Evolutionary conservation across 352 stramenopile species (phyloP).

Genomic region (Thalassiosira ordinaria): DNA sequence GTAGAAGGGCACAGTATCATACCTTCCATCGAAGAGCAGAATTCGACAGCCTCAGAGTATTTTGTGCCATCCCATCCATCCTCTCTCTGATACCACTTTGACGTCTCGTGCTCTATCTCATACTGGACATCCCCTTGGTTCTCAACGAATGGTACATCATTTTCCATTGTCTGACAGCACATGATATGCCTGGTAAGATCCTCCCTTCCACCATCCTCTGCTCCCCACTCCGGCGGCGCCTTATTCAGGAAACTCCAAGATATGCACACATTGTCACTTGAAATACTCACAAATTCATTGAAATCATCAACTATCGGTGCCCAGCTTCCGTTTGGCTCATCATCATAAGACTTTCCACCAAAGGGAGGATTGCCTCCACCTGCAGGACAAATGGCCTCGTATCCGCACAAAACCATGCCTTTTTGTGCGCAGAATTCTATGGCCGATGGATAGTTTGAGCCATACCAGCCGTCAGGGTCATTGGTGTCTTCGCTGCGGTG

Average conservation of each 20-base stretch:
- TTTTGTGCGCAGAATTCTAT: not conserved
- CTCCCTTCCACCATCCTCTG: not conserved
- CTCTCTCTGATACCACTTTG: not conserved
- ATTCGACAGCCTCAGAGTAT: conserved; percentile 9
- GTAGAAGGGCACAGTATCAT: not conserved
- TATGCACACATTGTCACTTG: not conserved
- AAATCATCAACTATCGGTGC: not conserved
- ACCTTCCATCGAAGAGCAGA: not conserved
- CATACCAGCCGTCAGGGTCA: not conserved
- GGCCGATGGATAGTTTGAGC: not conserved
- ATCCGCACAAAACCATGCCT: not conserved
- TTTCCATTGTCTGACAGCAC: not conserved
- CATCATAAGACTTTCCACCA: not conserved
- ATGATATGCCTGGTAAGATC: not conserved
- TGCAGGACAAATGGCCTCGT: not conserved
- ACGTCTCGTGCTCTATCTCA: not conserved
- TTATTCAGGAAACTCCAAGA: not conserved
- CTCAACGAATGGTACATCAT: not conserved
- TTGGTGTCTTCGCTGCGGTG: too few relatives aligned
- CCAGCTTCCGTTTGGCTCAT: not conserved
- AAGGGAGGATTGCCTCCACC: not conserved
- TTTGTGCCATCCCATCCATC: conserved; percentile 2
- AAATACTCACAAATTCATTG: not conserved
- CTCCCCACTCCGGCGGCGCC: not conserved
- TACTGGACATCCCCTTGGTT: not conserved